Conservation (phyloP, 805 yeast genomes). For the Spathaspora hagerdaliae region DNA sequence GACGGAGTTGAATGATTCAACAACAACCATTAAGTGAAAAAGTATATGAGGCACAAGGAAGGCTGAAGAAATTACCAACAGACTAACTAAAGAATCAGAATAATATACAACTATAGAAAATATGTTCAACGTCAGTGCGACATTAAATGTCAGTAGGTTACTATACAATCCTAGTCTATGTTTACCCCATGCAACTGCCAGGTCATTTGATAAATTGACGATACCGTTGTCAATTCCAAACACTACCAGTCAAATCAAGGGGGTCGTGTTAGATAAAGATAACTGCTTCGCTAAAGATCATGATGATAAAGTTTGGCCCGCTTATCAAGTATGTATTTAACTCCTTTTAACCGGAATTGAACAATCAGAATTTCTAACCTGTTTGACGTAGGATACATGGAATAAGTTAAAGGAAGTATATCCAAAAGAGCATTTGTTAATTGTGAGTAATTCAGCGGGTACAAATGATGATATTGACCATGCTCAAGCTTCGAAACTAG, state of each 20-base stretch:
- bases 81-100: background rate
- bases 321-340: slow-evolving; percentile 39
- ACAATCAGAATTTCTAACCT: slow-evolving; percentile 2
- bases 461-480: slow-evolving; percentile 66
- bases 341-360: background rate
- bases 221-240: slow-evolving; percentile 45
- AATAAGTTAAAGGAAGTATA: slow-evolving; percentile 46
- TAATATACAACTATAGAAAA: too few relatives aligned
- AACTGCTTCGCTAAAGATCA: slow-evolving; percentile 90
- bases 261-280: slow-evolving; percentile 88
- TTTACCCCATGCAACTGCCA: slow-evolving; percentile 56
- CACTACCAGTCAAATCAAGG: slow-evolving; percentile 45
- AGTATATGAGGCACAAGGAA: too few relatives aligned
- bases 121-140: slow-evolving; percentile 70
- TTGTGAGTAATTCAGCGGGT: slow-evolving; percentile 93
- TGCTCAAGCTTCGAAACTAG: slow-evolving; percentile 58
- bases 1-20: too few relatives aligned
- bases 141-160: slow-evolving; percentile 61
- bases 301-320: slow-evolving; percentile 76
- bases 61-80: background rate
- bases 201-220: slow-evolving; percentile 57
- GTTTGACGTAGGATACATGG: slow-evolving; percentile 41
- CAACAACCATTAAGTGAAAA: too few relatives aligned
- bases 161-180: slow-evolving; percentile 63
- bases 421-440: slow-evolving; percentile 61